Percentiles rank a stretch among this genome's conserved stretches.
These are phyloP conservation scores for Penicillium decumbens DNA, from an alignment of 2,329 filamentous ascomycete species.

Conservation along the genomic window DNA sequence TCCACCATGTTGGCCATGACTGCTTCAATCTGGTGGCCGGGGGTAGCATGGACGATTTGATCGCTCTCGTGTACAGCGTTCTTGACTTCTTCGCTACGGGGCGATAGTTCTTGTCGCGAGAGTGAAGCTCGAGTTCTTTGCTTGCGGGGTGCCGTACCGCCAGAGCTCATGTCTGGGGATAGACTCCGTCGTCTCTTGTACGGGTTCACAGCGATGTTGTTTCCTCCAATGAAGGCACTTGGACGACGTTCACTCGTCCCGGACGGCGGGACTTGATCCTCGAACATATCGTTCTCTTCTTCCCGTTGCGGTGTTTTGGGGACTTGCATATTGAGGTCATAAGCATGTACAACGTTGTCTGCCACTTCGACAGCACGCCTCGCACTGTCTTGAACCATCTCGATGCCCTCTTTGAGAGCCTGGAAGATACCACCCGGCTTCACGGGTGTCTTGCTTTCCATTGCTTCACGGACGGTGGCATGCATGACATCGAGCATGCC, in stretches of 20 bases:
- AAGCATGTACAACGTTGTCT: conserved; percentile 70
- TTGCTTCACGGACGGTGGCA: conserved; percentile 63
- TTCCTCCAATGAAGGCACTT: conserved; percentile 42
- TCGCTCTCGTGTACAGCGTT: conserved; percentile 43
- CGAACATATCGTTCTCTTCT: conserved; percentile 34
- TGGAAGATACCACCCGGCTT: conserved; percentile 55
- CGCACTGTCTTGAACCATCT: conserved; percentile 68
- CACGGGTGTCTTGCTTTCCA: conserved; percentile 51
- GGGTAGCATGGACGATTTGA: conserved; percentile 36
- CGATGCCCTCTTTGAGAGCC: conserved; percentile 63
- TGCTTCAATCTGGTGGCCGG: conserved; percentile 36
- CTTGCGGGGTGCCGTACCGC: conserved; percentile 30
- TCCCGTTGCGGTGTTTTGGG: conserved; percentile 57
- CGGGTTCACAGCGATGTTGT: conserved; percentile 41
- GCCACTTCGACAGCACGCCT: conserved; percentile 67
- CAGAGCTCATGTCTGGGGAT: conserved; percentile 33
- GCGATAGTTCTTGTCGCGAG: conserved; percentile 34
- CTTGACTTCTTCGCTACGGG: conserved; percentile 39
- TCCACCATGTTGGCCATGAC: conserved; percentile 39
- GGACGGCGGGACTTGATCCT: conserved; percentile 22
- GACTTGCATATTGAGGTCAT: conserved; percentile 70
- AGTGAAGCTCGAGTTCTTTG: conserved; percentile 32
- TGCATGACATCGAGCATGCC: conserved; percentile 75
- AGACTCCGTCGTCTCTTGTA: conserved; percentile 46
- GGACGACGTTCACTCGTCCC: conserved; percentile 34